phyloP scores from a whole-genome alignment of 164 flowering plant genomes.

The Vitis cinerea region DNA sequence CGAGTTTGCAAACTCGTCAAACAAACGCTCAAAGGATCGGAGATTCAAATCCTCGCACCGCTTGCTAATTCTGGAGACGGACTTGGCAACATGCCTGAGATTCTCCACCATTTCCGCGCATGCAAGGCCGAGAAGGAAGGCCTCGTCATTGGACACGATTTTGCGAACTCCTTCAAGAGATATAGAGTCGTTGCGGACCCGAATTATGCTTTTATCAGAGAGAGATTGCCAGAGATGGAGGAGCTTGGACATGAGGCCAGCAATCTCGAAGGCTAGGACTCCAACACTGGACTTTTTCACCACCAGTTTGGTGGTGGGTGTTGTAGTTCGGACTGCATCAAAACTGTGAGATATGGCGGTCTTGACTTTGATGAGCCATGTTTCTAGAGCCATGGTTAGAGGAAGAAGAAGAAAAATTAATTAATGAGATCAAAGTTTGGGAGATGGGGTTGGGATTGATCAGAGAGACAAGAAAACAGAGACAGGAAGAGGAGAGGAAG shows the following conservation, averaged over 20 bases:
- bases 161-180: constrained; percentile 78
- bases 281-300: constrained; percentile 47
- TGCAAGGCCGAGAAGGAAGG: constrained; percentile 71
- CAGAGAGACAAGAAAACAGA: not conserved
- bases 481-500: not conserved
- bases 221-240: constrained; percentile 72
- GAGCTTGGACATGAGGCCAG: constrained; percentile 79
- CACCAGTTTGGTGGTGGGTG: constrained; percentile 4
- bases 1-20: constrained; percentile 54
- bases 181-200: constrained; percentile 49
- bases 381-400: constrained; percentile 64
- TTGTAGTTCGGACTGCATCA: constrained; percentile 22
- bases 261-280: constrained; percentile 78
- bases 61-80: constrained; percentile 44
- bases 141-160: constrained; percentile 81
- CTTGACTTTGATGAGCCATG: constrained; percentile 73
- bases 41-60: constrained; percentile 43
- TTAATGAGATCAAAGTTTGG: not conserved
- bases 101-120: constrained; percentile 70
- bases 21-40: constrained; percentile 37
- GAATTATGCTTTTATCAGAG: constrained; percentile 51
- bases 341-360: constrained; percentile 41
- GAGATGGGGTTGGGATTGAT: not conserved
- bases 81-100: constrained; percentile 37
- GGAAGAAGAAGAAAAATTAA: not conserved